Base-by-base conservation (phyloP, 2,329 filamentous ascomycete species). In the Ophiostoma tasmaniense region DNA sequence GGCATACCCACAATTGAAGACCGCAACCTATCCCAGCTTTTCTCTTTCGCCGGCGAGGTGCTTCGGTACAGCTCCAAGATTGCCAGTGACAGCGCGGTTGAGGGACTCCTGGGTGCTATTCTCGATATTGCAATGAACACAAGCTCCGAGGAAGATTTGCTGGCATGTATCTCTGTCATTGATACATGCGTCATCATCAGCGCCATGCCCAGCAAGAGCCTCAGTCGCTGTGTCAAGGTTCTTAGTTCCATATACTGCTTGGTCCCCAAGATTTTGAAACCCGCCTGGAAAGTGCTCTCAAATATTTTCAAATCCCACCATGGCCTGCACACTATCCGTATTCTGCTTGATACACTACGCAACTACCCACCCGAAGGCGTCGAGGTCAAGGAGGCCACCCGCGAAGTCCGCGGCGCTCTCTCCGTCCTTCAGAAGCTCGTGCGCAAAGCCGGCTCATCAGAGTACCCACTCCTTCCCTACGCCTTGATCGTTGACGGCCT, bases 11-110 rank as follows among this genome's bases (percentile, higher is more conserved):
- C 79, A 2, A 81, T 80, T 35, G 87, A 89, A 74, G 87, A 90
- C 71, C 83, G 84, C 72, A 88, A 87, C 73, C 80, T 93, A 67
- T 79, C 83, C 2, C 83, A 85, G 65, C 78, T 92, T 2, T 92
- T 92, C 74, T 78, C 80, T 14, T 90, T 88, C 72, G 82, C 90
- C 68, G 83, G 84, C 69, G 87, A 90, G 71, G 82, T 91, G 68
- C 87, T 91, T 79, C 92, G 91, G 75, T 93, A 91, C 80, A 91
- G 89, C 75, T 90, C 88, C 76, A 89, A 88, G 73, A 83, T 87
- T 39, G 87, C 89, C 30, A 84, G 84, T 72, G 88, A 90, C 72
- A 78, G 82, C 39, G 85, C 89, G 64, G 81, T 90, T 25, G 83
- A 83, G 67, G 80, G 81, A 3, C 78, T 93, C 67, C 85, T 93